Evolutionary conservation across 2,329 filamentous ascomycete species (phyloP), one percentile per base, ranked within the genome.

Genomic region (Xylaria digitata): DNA sequence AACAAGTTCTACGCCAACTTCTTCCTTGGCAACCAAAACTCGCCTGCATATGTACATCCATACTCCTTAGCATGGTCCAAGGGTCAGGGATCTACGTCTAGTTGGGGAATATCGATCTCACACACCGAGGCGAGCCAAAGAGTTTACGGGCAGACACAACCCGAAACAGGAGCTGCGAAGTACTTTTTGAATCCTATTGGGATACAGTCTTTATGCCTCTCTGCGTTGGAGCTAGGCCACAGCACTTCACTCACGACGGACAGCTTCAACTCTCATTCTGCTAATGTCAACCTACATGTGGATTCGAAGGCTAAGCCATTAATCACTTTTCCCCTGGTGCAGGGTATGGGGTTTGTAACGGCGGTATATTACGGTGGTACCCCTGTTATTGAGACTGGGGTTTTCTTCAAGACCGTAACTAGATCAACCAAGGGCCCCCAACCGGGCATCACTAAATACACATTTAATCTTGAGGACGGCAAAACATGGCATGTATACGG

Each of bases 291-390:
- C 50, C 82, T 98, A 37, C 85, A 82, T 57, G 83, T 85, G 2
- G 81, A 83, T 23, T 75, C 78, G n/a, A 82, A 82, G 2, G 83
- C 85, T 7, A 77, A 82, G 1, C 86, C 90, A 0, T 83, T 86
- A 1, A 85, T 98, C 21, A 90, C 87, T 0, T 93, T 97, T 70
- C 94, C 94, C 0, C 76, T 97, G 7, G 89, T 97, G 0, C 95
- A 98, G 76, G 96, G 96, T 11, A 96, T 96, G 89, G 90, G 88
- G 0, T 97, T 94, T 73, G 83, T 97, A 19, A 97, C 94, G 4
- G 94, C 85, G 0, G 78, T 91, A 19, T 98, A 94, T 79, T 84
- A 84, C 61, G 88, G 89, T 34, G 84, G 88, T 0, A 89, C 88
- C 7, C 95, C 95, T 0, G 75, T 90, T 3, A 84, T 98, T 49